Evolutionary conservation across 441 rosid species (phyloP).

Genomic region (Adansonia rubrostipa): DNA sequence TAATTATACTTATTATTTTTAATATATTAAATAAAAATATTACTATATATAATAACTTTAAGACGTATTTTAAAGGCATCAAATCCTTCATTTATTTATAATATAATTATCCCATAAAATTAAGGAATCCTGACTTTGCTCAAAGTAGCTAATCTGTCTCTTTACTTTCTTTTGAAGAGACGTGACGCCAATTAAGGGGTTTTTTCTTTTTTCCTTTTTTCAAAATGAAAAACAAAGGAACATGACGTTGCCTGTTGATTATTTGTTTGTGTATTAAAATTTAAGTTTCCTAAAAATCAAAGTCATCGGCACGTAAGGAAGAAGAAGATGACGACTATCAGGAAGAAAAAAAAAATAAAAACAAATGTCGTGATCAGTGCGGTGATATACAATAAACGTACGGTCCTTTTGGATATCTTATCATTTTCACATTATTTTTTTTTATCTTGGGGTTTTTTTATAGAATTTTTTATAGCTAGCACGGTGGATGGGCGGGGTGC

Average conservation of each 20-base stretch:
- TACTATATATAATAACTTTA: too few relatives aligned
- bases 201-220: background rate
- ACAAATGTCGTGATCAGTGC: background rate
- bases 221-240: background rate
- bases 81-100: too few relatives aligned
- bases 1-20: too few relatives aligned
- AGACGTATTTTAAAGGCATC: too few relatives aligned
- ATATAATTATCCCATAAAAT: too few relatives aligned
- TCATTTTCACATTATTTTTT: background rate
- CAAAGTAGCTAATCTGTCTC: background rate
- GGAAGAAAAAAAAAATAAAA: background rate
- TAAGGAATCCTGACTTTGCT: background rate
- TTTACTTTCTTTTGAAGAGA: background rate
- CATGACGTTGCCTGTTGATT: background rate
- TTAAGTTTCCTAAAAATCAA: too few relatives aligned
- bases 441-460: background rate
- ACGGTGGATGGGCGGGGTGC: background rate
- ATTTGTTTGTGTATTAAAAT: background rate
- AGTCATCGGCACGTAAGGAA: background rate
- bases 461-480: background rate
- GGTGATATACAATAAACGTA: slow-evolving; percentile 10
- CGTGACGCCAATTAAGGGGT: background rate
- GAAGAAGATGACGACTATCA: background rate
- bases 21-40: too few relatives aligned
- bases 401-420: background rate